Evolutionary conservation across 1,139 yeast species (phyloP).

Genomic region (Zygosaccharomyces sapae): DNA sequence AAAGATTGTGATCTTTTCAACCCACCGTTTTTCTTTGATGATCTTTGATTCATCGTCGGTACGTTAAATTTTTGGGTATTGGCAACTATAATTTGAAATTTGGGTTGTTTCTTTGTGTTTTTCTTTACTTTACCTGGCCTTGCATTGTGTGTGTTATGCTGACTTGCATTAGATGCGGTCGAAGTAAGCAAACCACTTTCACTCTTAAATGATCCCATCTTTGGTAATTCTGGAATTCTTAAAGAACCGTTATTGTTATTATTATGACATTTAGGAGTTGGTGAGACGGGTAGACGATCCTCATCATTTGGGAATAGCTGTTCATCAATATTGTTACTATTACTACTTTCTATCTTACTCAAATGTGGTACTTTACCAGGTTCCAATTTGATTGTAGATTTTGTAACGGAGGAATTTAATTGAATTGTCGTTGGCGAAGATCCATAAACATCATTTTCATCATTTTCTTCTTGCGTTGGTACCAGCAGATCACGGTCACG

Average conservation of each 20-base stretch:
- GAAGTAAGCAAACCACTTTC: conserved; percentile 18
- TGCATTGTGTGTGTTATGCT: conserved; percentile 3
- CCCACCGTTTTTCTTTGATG: conserved; percentile 12
- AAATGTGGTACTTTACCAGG: conserved; percentile 18
- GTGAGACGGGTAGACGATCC: conserved; percentile 29
- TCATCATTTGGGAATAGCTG: conserved; percentile 23
- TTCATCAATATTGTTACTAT: conserved; percentile 19
- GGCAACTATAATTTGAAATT: conserved; percentile 36
- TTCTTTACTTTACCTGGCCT: conserved; percentile 22
- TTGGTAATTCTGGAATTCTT: conserved; percentile 36
- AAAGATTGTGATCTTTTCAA: conserved; percentile 25
- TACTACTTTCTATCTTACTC: conserved; percentile 16
- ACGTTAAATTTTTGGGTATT: conserved; percentile 33
- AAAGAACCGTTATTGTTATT: conserved; percentile 14
- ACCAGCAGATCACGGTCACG: conserved; percentile 2
- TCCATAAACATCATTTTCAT: conserved; percentile 26
- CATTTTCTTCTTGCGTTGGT: conserved; percentile 8
- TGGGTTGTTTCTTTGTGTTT: conserved; percentile 29
- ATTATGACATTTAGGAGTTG: conserved; percentile 30
- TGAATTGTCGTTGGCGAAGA: conserved; percentile 38
- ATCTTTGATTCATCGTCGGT: conserved; percentile 13
- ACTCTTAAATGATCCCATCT: conserved; percentile 36
- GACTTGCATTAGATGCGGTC: conserved; percentile 13
- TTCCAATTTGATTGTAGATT: conserved; percentile 26
- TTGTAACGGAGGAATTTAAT: conserved; percentile 34